A percentile compares a stretch with the other conserved stretches of the same genome.
These are phyloP conservation scores for Spencermartinsiella ligniputridi DNA, from an alignment of 1,139 yeast genomes.

Conservation along the genomic window DNA sequence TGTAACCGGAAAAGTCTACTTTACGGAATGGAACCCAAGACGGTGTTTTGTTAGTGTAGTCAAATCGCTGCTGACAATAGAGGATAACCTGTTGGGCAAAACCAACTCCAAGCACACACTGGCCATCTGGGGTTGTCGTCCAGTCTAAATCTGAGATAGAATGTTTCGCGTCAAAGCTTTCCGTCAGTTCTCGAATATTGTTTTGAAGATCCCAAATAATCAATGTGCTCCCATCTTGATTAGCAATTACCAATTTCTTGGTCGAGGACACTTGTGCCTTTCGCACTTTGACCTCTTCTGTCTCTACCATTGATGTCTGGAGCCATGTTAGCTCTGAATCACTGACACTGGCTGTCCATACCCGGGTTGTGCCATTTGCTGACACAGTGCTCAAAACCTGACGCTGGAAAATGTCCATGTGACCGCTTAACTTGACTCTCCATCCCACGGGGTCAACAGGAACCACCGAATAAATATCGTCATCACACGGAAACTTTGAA, in stretches of 20 bases:
- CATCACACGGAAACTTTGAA: conserved; percentile 22
- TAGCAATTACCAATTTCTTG: conserved; percentile 68
- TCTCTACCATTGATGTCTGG: conserved; percentile 44
- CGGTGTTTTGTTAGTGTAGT: conserved; percentile 76
- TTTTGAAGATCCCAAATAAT: conserved; percentile 74
- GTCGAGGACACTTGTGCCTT: conserved; percentile 70
- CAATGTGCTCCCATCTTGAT: conserved; percentile 45
- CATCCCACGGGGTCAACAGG: conserved; percentile 68
- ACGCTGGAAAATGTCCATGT: conserved; percentile 38
- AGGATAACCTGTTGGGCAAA: conserved; percentile 58
- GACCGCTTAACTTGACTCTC: conserved; percentile 35
- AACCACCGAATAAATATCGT: conserved; percentile 45
- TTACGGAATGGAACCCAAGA: conserved; percentile 72
- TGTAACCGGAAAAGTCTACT: conserved; percentile 64
- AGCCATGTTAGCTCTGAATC: conserved; percentile 43
- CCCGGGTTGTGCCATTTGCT: conserved; percentile 48
- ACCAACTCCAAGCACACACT: conserved; percentile 77
- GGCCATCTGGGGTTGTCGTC: conserved; percentile 63
- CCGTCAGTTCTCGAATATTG: conserved; percentile 62
- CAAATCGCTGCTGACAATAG: conserved; percentile 80
- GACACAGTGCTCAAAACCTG: conserved; percentile 59
- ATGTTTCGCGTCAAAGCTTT: conserved; percentile 29
- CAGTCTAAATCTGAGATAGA: conserved; percentile 65
- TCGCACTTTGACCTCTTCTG: conserved; percentile 52
- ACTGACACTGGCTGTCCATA: conserved; percentile 41